Percentiles rank a stretch among this genome's conserved stretches.
Evolutionary conservation across 2,329 filamentous ascomycete genomes (phyloP).

Genomic region (Neopestalotiopsis sp.): DNA sequence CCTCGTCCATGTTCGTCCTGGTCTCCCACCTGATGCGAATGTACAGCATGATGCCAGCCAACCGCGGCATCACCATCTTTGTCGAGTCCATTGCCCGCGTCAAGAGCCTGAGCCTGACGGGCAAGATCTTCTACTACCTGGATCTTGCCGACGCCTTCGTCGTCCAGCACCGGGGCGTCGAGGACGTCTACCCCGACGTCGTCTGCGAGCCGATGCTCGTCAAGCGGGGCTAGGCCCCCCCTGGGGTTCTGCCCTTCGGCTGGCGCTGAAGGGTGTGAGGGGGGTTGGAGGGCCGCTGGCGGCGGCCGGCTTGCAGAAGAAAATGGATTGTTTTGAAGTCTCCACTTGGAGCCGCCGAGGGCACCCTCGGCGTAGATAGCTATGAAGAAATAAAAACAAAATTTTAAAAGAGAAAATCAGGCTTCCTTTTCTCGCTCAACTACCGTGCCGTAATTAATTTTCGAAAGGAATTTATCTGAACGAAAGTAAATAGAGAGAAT

Average conservation of each 20-base stretch:
- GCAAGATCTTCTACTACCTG: constrained; percentile 70
- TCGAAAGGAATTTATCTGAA: too few species aligned
- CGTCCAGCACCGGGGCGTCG: constrained; percentile 79
- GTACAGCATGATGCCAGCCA: constrained; percentile 47
- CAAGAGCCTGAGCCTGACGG: constrained; percentile 81
- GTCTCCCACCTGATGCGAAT: constrained; percentile 56
- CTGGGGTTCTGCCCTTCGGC: background rate
- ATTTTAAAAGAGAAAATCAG: too few species aligned
- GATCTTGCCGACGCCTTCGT: constrained; percentile 77
- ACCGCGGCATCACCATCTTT: constrained; percentile 77
- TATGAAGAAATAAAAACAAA: too few species aligned
- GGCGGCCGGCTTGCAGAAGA: background rate
- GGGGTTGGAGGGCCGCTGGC: background rate
- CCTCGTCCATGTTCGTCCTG: constrained; percentile 75
- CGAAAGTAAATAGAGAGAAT: too few species aligned
- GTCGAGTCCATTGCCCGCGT: constrained; percentile 94
- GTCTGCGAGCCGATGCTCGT: constrained; percentile 1
- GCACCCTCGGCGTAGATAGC: background rate
- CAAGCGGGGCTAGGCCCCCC: background rate
- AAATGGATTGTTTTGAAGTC: background rate
- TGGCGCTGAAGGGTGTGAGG: background rate
- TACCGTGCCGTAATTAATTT: too few species aligned
- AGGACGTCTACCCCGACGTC: constrained; percentile 31
- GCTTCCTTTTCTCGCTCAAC: too few species aligned
- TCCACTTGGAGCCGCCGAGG: background rate